Evolutionary conservation across 306 rosid genomes (phyloP).

Genomic region (Cajanus cajan): DNA sequence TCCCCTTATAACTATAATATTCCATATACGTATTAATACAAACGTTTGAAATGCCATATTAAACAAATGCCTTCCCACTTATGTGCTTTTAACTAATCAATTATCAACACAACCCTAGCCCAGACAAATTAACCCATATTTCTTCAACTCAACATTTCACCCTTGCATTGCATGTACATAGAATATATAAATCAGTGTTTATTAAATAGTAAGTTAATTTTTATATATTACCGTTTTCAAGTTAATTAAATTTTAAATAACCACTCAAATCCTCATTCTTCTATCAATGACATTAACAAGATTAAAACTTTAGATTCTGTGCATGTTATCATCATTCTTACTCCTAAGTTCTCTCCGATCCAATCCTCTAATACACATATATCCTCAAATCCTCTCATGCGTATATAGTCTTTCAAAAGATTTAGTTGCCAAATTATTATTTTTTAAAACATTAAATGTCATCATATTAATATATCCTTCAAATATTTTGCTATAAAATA

Average conservation of each 20-base stretch:
- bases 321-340: no score
- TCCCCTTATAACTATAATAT: constrained; percentile 31
- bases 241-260: neutral
- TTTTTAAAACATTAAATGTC: no score
- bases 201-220: neutral
- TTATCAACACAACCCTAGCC: constrained; percentile 12
- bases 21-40: constrained; percentile 36
- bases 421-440: neutral
- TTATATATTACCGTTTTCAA: neutral
- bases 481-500: neutral
- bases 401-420: neutral
- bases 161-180: neutral
- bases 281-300: no score
- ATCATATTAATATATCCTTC: neutral
- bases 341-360: no score
- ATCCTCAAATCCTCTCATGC: no score
- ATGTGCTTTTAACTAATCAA: constrained; percentile 19
- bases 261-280: neutral
- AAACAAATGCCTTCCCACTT: constrained; percentile 22
- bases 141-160: constrained; percentile 8
- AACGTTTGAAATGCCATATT: constrained; percentile 34
- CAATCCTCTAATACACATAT: no score
- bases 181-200: neutral
- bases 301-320: no score
- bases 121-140: neutral